Conservation (phyloP, 352 stramenopile genomes). For the Peronospora belbahrii region DNA sequence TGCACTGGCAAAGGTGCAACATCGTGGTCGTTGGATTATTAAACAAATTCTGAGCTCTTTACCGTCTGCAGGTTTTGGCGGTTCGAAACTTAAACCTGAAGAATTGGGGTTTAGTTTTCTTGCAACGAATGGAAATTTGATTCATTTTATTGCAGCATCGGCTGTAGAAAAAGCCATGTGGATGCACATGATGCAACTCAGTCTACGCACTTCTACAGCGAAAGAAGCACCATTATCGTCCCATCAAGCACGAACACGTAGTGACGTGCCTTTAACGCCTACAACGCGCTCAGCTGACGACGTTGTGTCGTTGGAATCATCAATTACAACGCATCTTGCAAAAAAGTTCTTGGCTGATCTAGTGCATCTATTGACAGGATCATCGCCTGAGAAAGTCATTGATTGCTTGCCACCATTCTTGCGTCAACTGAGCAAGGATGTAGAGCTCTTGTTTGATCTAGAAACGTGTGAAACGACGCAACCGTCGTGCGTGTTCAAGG, state of each 20-base stretch:
- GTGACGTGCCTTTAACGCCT: slow-evolving; percentile 17
- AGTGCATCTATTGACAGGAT: slow-evolving; percentile 38
- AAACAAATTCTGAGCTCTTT: slow-evolving; percentile 74
- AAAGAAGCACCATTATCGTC: slow-evolving; percentile 34
- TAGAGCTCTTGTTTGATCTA: slow-evolving; percentile 78
- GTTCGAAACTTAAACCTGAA: slow-evolving; percentile 70
- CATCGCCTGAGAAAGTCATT: slow-evolving; percentile 35
- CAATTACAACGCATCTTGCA: slow-evolving; percentile 58
- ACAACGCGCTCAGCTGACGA: slow-evolving; percentile 33
- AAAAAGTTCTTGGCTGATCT: slow-evolving; percentile 68
- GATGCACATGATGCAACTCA: slow-evolving; percentile 75
- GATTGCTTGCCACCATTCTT: slow-evolving; percentile 59
- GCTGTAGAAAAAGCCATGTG: slow-evolving; percentile 74
- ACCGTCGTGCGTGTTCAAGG: slow-evolving; percentile 82
- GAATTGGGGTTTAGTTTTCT: slow-evolving; percentile 78
- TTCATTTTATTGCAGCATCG: slow-evolving; percentile 77
- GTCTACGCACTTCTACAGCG: slow-evolving; percentile 40
- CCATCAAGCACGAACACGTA: slow-evolving; percentile 29
- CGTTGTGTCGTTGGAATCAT: slow-evolving; percentile 44
- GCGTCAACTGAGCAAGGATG: slow-evolving; percentile 80
- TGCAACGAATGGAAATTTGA: slow-evolving; percentile 74
- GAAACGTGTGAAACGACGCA: slow-evolving; percentile 66
- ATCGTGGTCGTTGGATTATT: slow-evolving; percentile 74
- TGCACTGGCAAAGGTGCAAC: slow-evolving; percentile 69
- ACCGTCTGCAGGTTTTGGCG: slow-evolving; percentile 69